A percentile compares a stretch with the other conserved stretches of the same genome.
phyloP scores from a whole-genome alignment of 1,139 yeast species.

The Pichia sp. region DNA sequence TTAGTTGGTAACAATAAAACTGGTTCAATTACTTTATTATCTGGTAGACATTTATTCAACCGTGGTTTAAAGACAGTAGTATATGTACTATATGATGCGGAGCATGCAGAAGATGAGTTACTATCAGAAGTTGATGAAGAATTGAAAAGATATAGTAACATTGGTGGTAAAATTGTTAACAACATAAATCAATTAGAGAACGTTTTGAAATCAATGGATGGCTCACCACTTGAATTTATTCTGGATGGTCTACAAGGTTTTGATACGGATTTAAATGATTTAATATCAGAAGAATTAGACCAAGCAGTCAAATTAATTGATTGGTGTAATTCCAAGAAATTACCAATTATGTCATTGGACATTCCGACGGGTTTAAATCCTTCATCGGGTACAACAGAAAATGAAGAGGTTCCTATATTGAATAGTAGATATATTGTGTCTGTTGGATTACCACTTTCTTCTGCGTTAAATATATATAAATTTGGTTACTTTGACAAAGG shows the following conservation, averaged over 20 bases:
- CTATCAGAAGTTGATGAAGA: slow-evolving; percentile 34
- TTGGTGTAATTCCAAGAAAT: slow-evolving; percentile 59
- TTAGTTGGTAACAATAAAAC: slow-evolving; percentile 69
- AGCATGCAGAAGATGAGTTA: slow-evolving; percentile 29
- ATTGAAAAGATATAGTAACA: slow-evolving; percentile 46
- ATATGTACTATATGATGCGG: slow-evolving; percentile 36
- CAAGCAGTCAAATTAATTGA: slow-evolving; percentile 42
- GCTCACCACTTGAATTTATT: slow-evolving; percentile 68
- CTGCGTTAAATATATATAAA: slow-evolving; percentile 54
- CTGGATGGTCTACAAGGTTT: slow-evolving; percentile 82
- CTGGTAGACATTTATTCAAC: slow-evolving; percentile 74
- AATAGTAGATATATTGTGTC: slow-evolving; percentile 55
- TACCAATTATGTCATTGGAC: slow-evolving; percentile 63
- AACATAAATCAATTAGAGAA: slow-evolving; percentile 32
- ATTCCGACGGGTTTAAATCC: slow-evolving; percentile 83
- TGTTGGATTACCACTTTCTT: slow-evolving; percentile 68
- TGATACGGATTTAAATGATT: slow-evolving; percentile 52
- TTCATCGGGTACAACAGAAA: slow-evolving; percentile 57
- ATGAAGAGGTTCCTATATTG: slow-evolving; percentile 19
- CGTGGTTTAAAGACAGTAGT: slow-evolving; percentile 68
- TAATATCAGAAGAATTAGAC: slow-evolving; percentile 43
- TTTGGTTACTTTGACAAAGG: slow-evolving; percentile 35
- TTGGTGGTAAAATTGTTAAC: slow-evolving; percentile 48
- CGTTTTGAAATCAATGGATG: slow-evolving; percentile 38
- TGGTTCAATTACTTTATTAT: slow-evolving; percentile 70